Evolutionary conservation across 345 rosid species (phyloP), one percentile per base, ranked within the genome.

Genomic region (Eucalyptus fibrosa): DNA sequence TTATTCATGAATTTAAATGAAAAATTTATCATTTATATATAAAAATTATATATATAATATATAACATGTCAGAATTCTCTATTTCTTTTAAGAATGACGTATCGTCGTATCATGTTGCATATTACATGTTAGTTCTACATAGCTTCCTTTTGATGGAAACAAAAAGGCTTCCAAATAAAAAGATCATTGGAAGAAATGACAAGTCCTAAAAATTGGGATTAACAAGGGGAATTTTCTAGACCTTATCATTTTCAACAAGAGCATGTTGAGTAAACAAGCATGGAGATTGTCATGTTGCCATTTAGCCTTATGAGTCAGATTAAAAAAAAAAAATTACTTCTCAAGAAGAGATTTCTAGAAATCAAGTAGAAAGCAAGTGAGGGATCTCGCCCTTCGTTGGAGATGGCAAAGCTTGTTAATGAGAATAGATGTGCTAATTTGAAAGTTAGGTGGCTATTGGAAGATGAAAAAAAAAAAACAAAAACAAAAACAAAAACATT

Each of bases 51-150:
- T 53, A 53, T 1, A 0, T 53, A 1, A 53, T 19, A 53, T 53
- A 19, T 4, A 19, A 19, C 4, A 0, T 53, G 10, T 53, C 0
- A 0, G 0, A 53, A 7, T 53, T 53, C 5, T 53, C 56, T 53
- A 19, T 53, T 53, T 53, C 0, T 53, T 53, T 53, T 53, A 53
- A 1, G 19, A 53, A 53, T 53, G 0, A 53, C 24, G 1, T 53
- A 0, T 53, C 4, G 4, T 19, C 24, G 2, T 53, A 2, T 19
- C 8, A 53, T 53, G 24, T 53, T 53, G 0, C 56, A 53, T 53
- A 53, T 53, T 53, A 2, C 56, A 3, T 18, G 56, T 19, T 0
- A 19, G 0, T 53, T 53, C 24, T 19, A 53, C 56, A 53, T 53
- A 53, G 6, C 10, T 2, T 65, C 37, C 34, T 65, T 62, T 65